Evolutionary conservation across 108 stramenopile genomes (phyloP).

Genomic region (Cyclotella choctawhatcheeana): DNA sequence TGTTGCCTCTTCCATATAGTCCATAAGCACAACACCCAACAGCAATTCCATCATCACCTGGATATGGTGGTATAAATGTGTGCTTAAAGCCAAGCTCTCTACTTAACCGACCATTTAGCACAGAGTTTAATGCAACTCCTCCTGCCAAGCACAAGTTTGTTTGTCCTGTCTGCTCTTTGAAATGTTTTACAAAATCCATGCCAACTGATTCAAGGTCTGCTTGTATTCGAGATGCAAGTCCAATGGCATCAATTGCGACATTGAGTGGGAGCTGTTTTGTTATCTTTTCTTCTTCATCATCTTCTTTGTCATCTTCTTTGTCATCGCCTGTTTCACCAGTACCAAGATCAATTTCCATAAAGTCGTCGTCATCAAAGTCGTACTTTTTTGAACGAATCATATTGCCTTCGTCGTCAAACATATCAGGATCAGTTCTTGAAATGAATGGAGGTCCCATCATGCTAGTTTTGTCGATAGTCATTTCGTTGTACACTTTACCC

Average conservation of each 20-base stretch:
- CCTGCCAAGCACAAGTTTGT: slow-evolving; percentile 89
- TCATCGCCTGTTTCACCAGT: neutral
- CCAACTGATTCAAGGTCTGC: slow-evolving; percentile 81
- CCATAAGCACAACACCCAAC: slow-evolving; percentile 93
- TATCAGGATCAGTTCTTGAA: slow-evolving; percentile 76
- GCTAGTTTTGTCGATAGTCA: slow-evolving; percentile 60
- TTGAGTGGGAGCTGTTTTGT: slow-evolving; percentile 66
- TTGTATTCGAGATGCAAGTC: slow-evolving; percentile 79
- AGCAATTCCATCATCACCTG: slow-evolving; percentile 95
- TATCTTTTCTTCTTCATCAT: slow-evolving; percentile 4
- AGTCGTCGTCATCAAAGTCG: slow-evolving; percentile 81
- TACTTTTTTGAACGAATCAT: slow-evolving; percentile 63
- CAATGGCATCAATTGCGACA: slow-evolving; percentile 84
- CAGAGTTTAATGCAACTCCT: slow-evolving; percentile 94
- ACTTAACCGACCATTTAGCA: slow-evolving; percentile 87
- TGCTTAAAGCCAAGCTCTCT: slow-evolving; percentile 84
- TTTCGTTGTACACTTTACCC: slow-evolving; percentile 73
- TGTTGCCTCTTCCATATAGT: slow-evolving; percentile 60
- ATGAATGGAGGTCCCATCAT: slow-evolving; percentile 70
- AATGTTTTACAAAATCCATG: slow-evolving; percentile 85
- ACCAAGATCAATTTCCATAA: slow-evolving; percentile 17
- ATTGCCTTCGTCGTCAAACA: slow-evolving; percentile 73
- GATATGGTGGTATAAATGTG: slow-evolving; percentile 91
- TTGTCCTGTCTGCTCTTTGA: slow-evolving; percentile 82
- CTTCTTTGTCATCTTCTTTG: slow-evolving; percentile 1